Evolutionary conservation across 768 basidiomycete species (phyloP), one percentile per base, ranked within the genome.

Genomic region (Tricholoma saponaceum): DNA sequence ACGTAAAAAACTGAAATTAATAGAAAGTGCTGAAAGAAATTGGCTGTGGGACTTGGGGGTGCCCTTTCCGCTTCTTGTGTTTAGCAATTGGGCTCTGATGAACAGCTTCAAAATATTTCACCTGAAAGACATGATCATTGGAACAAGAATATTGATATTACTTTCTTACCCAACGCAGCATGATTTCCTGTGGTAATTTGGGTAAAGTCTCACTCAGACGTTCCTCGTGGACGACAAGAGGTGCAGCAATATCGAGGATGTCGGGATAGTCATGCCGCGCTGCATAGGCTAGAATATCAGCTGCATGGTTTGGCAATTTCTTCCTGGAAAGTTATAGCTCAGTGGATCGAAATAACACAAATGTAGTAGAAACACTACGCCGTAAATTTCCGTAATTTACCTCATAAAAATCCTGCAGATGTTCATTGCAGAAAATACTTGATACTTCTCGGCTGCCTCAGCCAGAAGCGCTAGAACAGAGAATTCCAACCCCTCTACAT

Each of bases 241-340:
- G 66, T 2, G 66, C 64, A 3, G 62, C 64, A 18, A 61, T 61
- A 44, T 66, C 57, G 6, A 67, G 55, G 9, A 67, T 57, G 16
- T 58, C 61, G 9, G 57, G 59, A 43, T 43, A 43, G 41, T 22
- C 41, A 22, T 43, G 41, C 41, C 41, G 20, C 4, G 41, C 41
- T 18, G 18, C 41, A 18, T 43, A 43, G 20, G 41, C 41, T 18
- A 43, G 14, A 2, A 43, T 20, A 43, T 43, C 41, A 20, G 20
- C 5, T 7, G 41, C 41, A 43, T 43, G 18, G 41, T 43, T 22
- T 5, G 41, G 41, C 41, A 43, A 18, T 10, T 4, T n/a, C n/a
- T 43, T 43, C 14, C 41, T 43, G 41, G 41, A 18, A 18, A 22
- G 5, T 22, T 9, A 43, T 5, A 18, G 14, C 6, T 43, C n/a